Conservation (phyloP, 495 filamentous ascomycete genomes). For the Symbiotaphrina buchneri region DNA sequence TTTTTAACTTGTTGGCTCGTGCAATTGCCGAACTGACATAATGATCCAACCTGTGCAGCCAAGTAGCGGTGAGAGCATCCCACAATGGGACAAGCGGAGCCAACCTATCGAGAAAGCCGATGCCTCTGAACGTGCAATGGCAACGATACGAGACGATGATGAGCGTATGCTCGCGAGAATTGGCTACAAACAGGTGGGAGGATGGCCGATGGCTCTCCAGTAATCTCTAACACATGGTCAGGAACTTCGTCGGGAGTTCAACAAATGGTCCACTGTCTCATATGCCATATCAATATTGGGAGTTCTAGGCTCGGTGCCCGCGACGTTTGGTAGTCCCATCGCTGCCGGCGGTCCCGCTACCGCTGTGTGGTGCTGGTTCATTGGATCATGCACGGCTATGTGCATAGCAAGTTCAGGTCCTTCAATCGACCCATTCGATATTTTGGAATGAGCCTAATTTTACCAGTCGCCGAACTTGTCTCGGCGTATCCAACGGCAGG, state of each 20-base stretch:
- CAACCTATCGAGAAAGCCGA: too few relatives aligned
- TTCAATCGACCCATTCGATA: slow-evolving; percentile 1
- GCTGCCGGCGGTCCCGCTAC: slow-evolving; percentile 46
- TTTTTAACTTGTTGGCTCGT: too few relatives aligned
- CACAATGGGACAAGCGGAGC: too few relatives aligned
- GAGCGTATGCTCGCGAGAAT: slow-evolving; percentile 41
- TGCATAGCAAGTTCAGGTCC: slow-evolving; percentile 38
- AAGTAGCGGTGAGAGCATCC: too few relatives aligned
- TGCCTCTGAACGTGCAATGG: too few relatives aligned
- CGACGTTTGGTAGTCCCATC: slow-evolving; percentile 39
- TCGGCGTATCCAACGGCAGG: slow-evolving; percentile 41
- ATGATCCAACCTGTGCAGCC: too few relatives aligned
- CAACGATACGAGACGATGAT: slow-evolving; percentile 36
- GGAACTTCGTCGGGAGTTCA: slow-evolving; percentile 46
- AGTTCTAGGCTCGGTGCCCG: slow-evolving; percentile 45
- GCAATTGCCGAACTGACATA: too few relatives aligned
- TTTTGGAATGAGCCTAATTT: slow-evolving; percentile 1
- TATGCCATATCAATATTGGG: slow-evolving; percentile 55
- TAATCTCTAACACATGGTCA: slow-evolving; percentile 6
- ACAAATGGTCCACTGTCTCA: slow-evolving; percentile 51
- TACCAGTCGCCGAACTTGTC: slow-evolving; percentile 28
- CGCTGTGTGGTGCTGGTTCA: slow-evolving; percentile 50
- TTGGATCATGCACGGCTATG: slow-evolving; percentile 44
- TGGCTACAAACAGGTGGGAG: slow-evolving; percentile 40
- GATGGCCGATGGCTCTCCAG: not conserved